Percentiles rank a stretch among this genome's conserved stretches.
Evolutionary conservation across 2,329 filamentous ascomycete species (phyloP).

Genomic region (Chrysoporthe cubensis): DNA sequence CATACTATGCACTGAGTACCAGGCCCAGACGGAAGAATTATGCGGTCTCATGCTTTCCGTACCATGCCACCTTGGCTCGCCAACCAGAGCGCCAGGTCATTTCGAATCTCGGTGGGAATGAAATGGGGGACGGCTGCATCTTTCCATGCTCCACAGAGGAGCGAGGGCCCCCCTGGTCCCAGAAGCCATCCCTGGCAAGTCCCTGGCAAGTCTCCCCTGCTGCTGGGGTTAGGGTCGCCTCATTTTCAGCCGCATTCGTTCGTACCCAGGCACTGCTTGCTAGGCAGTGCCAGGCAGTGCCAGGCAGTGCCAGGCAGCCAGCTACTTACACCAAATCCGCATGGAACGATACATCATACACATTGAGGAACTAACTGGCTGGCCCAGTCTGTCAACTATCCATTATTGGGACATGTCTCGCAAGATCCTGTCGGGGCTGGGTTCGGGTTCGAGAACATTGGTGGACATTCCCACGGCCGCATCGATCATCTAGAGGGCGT

Average conservation of each 20-base stretch:
- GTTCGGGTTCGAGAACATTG: not conserved
- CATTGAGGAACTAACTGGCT: too few species aligned
- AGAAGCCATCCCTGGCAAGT: not conserved
- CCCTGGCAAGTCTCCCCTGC: not conserved
- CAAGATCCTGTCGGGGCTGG: too few species aligned
- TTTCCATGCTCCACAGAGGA: not conserved
- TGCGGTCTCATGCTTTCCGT: conserved; percentile 9
- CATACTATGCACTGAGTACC: too few species aligned
- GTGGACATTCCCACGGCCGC: not conserved
- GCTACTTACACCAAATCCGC: too few species aligned
- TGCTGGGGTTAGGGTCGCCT: not conserved
- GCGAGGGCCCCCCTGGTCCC: not conserved
- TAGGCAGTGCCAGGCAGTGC: too few species aligned
- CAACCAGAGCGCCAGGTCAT: not conserved
- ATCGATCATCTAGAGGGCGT: not conserved
- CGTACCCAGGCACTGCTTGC: not conserved
- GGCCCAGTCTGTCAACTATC: too few species aligned
- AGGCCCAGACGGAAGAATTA: conserved; percentile 5
- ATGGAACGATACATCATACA: too few species aligned
- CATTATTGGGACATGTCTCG: too few species aligned
- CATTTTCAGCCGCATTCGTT: not conserved
- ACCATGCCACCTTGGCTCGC: not conserved
- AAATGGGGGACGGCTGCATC: conserved; percentile 9
- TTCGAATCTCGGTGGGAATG: not conserved
- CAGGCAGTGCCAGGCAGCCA: too few species aligned